These are phyloP conservation scores for Morella rubra DNA, from an alignment of 306 rosid genomes.

Conservation along the genomic window DNA sequence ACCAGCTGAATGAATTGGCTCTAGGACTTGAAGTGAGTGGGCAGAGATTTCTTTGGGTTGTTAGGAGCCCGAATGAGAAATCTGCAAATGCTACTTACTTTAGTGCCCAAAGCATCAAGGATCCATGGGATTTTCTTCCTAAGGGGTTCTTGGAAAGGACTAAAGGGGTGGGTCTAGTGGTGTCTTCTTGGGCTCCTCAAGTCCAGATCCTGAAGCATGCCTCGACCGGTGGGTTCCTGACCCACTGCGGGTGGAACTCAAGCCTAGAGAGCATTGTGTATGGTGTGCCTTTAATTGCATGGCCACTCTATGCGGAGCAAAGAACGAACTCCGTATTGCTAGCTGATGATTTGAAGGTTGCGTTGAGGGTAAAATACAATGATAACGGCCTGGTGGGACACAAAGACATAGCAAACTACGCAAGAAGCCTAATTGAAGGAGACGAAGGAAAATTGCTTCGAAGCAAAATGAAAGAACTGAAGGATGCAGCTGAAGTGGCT, in stretches of 20 bases:
- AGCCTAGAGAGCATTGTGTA: slow-evolving; percentile 48
- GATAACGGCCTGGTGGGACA: slow-evolving; percentile 48
- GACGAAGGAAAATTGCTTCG: slow-evolving; percentile 72
- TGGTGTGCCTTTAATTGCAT: slow-evolving; percentile 67
- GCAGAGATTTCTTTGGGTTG: slow-evolving; percentile 56
- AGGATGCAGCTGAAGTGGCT: slow-evolving; percentile 45
- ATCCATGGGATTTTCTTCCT: slow-evolving; percentile 47
- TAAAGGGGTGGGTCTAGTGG: slow-evolving; percentile 35
- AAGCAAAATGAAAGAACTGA: slow-evolving; percentile 49
- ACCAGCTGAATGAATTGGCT: slow-evolving; percentile 46
- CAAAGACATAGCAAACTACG: slow-evolving; percentile 48
- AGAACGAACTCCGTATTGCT: slow-evolving; percentile 66
- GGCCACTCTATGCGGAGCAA: slow-evolving; percentile 87
- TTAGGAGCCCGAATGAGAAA: slow-evolving; percentile 41
- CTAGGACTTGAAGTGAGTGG: slow-evolving; percentile 49
- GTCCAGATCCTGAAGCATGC: slow-evolving; percentile 51
- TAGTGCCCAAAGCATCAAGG: slow-evolving; percentile 24
- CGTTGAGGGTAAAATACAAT: slow-evolving; percentile 31
- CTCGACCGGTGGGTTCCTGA: slow-evolving; percentile 64
- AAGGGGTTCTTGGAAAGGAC: slow-evolving; percentile 62
- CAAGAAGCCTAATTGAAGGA: slow-evolving; percentile 61
- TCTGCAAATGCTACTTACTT: slow-evolving; percentile 39
- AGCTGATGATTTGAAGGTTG: slow-evolving; percentile 40
- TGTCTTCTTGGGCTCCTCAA: slow-evolving; percentile 80
- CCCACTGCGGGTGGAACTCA: slow-evolving; percentile 91